These are phyloP conservation scores for Globisporangium nunn DNA, from an alignment of 352 stramenopile species.

Conservation along the genomic window DNA sequence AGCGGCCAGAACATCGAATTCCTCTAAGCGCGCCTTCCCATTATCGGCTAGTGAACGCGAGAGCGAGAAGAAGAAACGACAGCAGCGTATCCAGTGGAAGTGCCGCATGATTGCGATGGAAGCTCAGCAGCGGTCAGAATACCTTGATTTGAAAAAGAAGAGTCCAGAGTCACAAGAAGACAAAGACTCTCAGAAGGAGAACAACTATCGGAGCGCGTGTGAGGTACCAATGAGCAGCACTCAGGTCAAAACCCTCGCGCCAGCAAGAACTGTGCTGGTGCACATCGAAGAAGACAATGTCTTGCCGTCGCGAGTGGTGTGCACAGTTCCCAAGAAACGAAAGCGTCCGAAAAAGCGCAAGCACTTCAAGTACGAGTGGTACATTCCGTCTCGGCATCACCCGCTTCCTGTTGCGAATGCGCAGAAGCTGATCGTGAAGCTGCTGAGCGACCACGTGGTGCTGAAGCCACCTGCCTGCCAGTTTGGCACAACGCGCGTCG, in stretches of 20 bases:
- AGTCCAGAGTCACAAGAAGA: not conserved
- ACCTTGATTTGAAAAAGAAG: not conserved
- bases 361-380: constrained; percentile 16
- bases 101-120: constrained; percentile 56
- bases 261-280: constrained; percentile 20
- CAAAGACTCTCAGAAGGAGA: not conserved
- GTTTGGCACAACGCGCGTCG: constrained; percentile 16
- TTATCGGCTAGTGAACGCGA: constrained; percentile 22
- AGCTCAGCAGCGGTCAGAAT: constrained; percentile 29
- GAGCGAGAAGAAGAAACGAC: constrained; percentile 11
- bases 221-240: not conserved
- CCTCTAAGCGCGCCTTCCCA: constrained; percentile 13
- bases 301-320: constrained; percentile 34
- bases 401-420: constrained; percentile 4
- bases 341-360: constrained; percentile 17
- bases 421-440: constrained; percentile 25
- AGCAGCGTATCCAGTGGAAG: constrained; percentile 33
- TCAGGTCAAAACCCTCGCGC: not conserved
- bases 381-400: constrained; percentile 7
- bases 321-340: constrained; percentile 17
- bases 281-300: constrained; percentile 21
- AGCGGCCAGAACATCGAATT: not conserved
- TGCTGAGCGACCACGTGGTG: constrained; percentile 33
- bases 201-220: not conserved
- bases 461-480: constrained; percentile 23